A percentile compares a stretch with the other conserved stretches of the same genome.
These are phyloP conservation scores for Allantophomopsis cytisporea DNA, from an alignment of 2,329 filamentous ascomycete species.

Conservation along the genomic window DNA sequence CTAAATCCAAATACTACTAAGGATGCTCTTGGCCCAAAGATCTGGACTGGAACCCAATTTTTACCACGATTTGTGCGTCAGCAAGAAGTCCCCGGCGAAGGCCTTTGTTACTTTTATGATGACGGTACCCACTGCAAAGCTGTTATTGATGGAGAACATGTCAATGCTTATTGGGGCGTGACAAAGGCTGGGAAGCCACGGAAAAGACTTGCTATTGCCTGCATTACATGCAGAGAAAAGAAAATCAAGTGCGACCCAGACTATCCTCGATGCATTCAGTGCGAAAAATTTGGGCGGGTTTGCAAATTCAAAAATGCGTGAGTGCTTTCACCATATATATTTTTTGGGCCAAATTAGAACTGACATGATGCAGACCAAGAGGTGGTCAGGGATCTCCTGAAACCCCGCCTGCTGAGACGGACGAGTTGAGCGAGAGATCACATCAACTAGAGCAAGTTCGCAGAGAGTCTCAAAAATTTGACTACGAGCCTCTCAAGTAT, in stretches of 20 bases:
- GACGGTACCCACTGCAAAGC: conserved; percentile 74
- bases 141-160: conserved; percentile 70
- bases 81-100: conserved; percentile 62
- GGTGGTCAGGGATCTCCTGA: conserved; percentile 20
- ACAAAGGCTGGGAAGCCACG: conserved; percentile 90
- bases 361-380: conserved; percentile 12
- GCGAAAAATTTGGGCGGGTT: conserved; percentile 75
- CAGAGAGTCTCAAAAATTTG: conserved; percentile 11
- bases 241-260: conserved; percentile 96
- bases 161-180: conserved; percentile 87
- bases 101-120: conserved; percentile 74
- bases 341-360: background rate
- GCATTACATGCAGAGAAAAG: conserved; percentile 86
- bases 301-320: conserved; percentile 82
- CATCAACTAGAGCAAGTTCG: background rate
- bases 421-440: background rate
- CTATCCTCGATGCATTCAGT: conserved; percentile 77
- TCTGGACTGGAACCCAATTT: conserved; percentile 56
- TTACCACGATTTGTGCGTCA: conserved; percentile 50
- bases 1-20: conserved; percentile 25
- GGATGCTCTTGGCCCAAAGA: conserved; percentile 51
- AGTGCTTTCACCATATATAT: conserved; percentile 24
- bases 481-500: conserved; percentile 13
- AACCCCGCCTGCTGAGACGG: conserved; percentile 16
- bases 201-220: conserved; percentile 85